Evolutionary conservation across 73 alveolate species (phyloP).

Genomic region (Blepharisma stoltei): DNA sequence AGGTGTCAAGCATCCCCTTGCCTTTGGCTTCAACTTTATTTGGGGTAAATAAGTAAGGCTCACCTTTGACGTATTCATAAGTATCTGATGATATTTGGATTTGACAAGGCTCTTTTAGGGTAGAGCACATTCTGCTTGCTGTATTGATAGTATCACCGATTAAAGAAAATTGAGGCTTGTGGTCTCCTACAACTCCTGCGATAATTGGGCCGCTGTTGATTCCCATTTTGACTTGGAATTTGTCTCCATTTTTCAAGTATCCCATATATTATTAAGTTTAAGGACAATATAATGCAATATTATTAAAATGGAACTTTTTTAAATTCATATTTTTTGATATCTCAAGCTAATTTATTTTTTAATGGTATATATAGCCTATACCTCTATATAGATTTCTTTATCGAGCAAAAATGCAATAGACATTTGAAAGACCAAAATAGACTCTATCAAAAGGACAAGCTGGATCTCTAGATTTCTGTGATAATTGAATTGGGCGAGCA

Average conservation of each 20-base stretch:
- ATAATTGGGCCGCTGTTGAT: constrained; percentile 96
- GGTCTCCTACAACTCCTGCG: constrained; percentile 98
- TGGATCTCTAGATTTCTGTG: too few relatives aligned
- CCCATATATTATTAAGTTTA: too few relatives aligned
- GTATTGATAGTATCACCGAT: constrained; percentile 99
- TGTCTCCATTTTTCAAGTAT: constrained; percentile 22
- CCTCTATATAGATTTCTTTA: too few relatives aligned
- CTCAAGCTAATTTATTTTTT: too few relatives aligned
- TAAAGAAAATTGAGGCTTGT: constrained; percentile 96
- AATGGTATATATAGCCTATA: too few relatives aligned
- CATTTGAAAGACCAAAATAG: too few relatives aligned
- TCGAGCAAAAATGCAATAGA: too few relatives aligned
- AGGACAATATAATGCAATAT: too few relatives aligned
- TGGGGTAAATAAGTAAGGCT: neutral
- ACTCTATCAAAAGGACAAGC: too few relatives aligned
- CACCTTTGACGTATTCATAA: neutral
- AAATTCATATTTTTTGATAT: too few relatives aligned
- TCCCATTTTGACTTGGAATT: constrained; percentile 76
- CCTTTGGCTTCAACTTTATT: constrained; percentile 42
- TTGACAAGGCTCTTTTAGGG: constrained; percentile 39
- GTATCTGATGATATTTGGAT: constrained; percentile 21
- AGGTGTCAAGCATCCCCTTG: constrained; percentile 32
- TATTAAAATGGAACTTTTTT: too few relatives aligned
- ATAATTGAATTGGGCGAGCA: too few relatives aligned
- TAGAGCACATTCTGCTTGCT: constrained; percentile 87